Evolutionary conservation across 306 rosid genomes (phyloP).

Genomic region (Corylus americana): DNA sequence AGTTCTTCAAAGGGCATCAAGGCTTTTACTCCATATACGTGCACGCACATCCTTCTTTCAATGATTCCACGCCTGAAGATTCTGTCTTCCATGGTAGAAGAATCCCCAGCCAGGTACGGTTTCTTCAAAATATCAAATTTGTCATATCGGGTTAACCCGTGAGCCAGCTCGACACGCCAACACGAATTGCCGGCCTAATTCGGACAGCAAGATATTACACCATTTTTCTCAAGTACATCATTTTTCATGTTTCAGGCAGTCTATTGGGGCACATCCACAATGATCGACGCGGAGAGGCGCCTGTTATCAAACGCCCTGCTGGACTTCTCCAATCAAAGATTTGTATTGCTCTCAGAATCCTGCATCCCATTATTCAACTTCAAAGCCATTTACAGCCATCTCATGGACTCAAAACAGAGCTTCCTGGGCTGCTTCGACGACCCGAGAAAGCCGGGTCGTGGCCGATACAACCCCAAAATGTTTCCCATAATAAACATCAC

Average conservation of each 20-base stretch:
- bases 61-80: conserved; percentile 31
- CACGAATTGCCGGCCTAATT: no score
- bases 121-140: not conserved
- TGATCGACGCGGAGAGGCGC: conserved; percentile 67
- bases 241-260: conserved; percentile 35
- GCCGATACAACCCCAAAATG: conserved; percentile 54
- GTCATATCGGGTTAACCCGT: no score
- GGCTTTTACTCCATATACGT: conserved; percentile 54
- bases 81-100: conserved; percentile 61
- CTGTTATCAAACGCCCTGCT: conserved; percentile 62
- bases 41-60: conserved; percentile 59
- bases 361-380: conserved; percentile 72
- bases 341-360: conserved; percentile 60
- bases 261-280: conserved; percentile 55
- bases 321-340: conserved; percentile 54
- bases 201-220: no score
- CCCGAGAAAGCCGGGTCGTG: conserved; percentile 41
- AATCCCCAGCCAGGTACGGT: conserved; percentile 58
- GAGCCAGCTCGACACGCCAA: no score
- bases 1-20: conserved; percentile 46
- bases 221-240: no score
- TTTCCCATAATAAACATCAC: conserved; percentile 44
- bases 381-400: conserved; percentile 38
- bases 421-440: conserved; percentile 45
- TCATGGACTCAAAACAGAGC: conserved; percentile 46